These are phyloP conservation scores for Cymbidium sinense DNA, from an alignment of 106 monocot species.

Conservation along the genomic window DNA sequence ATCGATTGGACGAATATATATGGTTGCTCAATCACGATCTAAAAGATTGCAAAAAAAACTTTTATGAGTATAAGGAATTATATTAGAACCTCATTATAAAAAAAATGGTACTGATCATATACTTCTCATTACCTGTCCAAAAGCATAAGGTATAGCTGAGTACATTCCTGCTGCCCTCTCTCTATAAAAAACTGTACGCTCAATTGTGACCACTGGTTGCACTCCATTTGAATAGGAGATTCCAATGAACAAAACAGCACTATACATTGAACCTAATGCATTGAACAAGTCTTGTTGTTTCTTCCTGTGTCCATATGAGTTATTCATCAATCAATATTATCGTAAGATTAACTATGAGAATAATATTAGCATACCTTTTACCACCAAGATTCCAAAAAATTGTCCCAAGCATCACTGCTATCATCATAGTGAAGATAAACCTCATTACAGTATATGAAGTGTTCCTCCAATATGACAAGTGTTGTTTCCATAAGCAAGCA, in stretches of 20 bases:
- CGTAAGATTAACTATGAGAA: too few species aligned
- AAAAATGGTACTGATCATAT: not conserved
- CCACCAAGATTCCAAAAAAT: slow-evolving; percentile 21
- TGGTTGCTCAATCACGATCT: slow-evolving; percentile 14
- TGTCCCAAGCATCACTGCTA: slow-evolving; percentile 19
- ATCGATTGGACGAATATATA: slow-evolving; percentile 9
- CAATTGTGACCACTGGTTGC: slow-evolving; percentile 21
- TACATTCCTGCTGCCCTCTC: slow-evolving; percentile 24
- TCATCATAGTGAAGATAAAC: slow-evolving; percentile 21
- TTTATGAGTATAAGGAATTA: not conserved
- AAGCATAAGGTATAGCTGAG: slow-evolving; percentile 24
- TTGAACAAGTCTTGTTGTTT: slow-evolving; percentile 32
- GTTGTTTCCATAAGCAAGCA: slow-evolving; percentile 27
- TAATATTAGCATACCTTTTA: slow-evolving; percentile 15
- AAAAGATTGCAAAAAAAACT: not conserved
- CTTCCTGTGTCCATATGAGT: not conserved
- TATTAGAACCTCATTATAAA: not conserved
- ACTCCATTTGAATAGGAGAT: slow-evolving; percentile 15
- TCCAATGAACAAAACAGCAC: slow-evolving; percentile 34
- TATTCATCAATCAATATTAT: not conserved
- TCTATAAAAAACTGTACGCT: slow-evolving; percentile 21
- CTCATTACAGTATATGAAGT: slow-evolving; percentile 21
- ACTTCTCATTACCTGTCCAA: slow-evolving; percentile 15
- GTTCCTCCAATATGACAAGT: slow-evolving; percentile 27
- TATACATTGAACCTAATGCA: slow-evolving; percentile 37